Evolutionary conservation across 345 rosid genomes (phyloP).

Genomic region (Linum tenue): DNA sequence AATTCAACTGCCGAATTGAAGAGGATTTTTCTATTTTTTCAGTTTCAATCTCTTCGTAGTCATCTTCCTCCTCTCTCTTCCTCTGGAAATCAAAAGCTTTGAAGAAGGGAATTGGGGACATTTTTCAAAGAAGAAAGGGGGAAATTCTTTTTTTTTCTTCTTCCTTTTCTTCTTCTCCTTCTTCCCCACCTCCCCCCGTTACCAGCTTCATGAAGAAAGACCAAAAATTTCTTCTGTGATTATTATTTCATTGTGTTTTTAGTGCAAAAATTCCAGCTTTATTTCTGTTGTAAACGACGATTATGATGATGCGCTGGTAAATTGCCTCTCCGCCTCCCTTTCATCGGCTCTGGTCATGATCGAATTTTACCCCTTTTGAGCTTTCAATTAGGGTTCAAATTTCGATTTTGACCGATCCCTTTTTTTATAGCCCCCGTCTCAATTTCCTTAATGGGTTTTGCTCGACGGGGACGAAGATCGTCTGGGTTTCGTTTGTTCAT

Average conservation of each 20-base stretch:
- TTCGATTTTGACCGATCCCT: not conserved
- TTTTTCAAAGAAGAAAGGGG: not conserved
- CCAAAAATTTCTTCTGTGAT: not conserved
- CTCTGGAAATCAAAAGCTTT: not conserved
- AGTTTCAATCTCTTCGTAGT: not conserved
- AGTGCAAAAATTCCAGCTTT: not conserved
- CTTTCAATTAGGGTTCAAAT: not conserved
- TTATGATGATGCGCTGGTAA: not conserved
- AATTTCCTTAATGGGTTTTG: not conserved
- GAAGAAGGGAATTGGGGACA: not conserved
- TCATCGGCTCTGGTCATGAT: not conserved
- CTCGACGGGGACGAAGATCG: not conserved
- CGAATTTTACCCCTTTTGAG: not conserved
- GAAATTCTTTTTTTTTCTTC: not conserved
- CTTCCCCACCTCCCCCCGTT: not conserved
- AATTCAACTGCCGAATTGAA: not conserved
- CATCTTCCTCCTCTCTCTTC: not conserved
- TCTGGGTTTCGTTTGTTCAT: not conserved
- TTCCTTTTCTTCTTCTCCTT: not conserved
- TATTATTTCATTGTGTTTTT: too few relatives aligned
- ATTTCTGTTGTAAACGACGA: too few relatives aligned
- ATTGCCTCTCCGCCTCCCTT: not conserved
- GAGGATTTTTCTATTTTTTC: not conserved
- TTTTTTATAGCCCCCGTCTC: slow-evolving; percentile 5
- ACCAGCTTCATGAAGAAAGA: not conserved